phyloP scores from a whole-genome alignment of 2,329 filamentous ascomycete species.

The Neonectria ditissima region DNA sequence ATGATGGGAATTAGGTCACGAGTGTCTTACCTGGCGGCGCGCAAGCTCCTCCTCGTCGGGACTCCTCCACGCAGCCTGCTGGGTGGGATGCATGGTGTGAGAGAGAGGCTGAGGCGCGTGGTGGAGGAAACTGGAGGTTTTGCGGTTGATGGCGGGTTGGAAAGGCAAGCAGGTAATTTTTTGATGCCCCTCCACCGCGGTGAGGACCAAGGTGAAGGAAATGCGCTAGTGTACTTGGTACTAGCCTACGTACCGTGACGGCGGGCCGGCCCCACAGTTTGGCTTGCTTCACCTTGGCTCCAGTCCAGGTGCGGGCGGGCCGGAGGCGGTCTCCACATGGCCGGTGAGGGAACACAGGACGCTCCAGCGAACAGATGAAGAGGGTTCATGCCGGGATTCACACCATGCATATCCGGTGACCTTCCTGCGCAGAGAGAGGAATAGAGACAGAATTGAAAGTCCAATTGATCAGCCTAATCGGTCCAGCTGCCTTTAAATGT shows the following conservation, averaged over 20 bases:
- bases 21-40: constrained; percentile 66
- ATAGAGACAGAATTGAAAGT: too few species aligned
- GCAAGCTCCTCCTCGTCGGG: constrained; percentile 69
- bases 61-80: constrained; percentile 51
- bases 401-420: background rate
- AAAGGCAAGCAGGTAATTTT: constrained; percentile 28
- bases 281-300: background rate
- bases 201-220: constrained; percentile 34
- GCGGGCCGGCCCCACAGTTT: background rate
- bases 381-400: background rate
- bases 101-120: background rate
- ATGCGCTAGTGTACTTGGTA: too few species aligned
- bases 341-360: background rate
- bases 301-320: background rate
- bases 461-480: background rate
- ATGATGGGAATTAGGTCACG: constrained; percentile 12
- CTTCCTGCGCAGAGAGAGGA: background rate
- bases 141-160: constrained; percentile 16
- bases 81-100: constrained; percentile 48
- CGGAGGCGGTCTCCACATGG: background rate
- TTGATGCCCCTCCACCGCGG: constrained; percentile 32
- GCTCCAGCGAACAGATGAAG: background rate
- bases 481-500: too few species aligned
- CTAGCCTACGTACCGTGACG: constrained; percentile 1
- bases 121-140: constrained; percentile 2